These are phyloP conservation scores for Salix dunnii DNA, from an alignment of 345 rosid genomes.

Conservation along the genomic window DNA sequence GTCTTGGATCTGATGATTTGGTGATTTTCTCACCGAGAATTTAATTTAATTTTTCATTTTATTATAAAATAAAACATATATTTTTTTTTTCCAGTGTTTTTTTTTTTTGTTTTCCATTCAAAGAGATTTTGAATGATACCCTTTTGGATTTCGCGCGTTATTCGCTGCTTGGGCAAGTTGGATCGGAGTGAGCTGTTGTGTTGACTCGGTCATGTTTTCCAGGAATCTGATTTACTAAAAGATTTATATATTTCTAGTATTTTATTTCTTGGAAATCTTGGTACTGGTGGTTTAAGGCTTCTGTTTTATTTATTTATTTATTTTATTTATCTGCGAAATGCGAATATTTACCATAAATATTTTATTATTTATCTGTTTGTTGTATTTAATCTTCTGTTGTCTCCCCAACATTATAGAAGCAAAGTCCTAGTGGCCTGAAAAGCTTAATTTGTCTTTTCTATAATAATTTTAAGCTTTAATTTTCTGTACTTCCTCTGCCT, in stretches of 20 bases:
- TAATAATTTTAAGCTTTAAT: constrained; percentile 17
- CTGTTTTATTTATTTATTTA: not conserved
- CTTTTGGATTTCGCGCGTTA: constrained; percentile 55
- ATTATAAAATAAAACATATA: no score
- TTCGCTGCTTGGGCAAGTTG: constrained; percentile 26
- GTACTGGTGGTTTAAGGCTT: not conserved
- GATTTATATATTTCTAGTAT: constrained; percentile 4
- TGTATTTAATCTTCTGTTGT: constrained; percentile 21
- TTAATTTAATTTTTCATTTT: no score
- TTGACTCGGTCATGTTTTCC: constrained; percentile 52
- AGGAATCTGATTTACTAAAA: constrained; percentile 1
- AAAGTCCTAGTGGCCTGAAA: constrained; percentile 48
- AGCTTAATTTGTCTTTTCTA: constrained; percentile 69
- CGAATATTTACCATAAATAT: constrained; percentile 17
- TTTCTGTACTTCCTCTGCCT: constrained; percentile 32
- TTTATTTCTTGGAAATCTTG: no score
- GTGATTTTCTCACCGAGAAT: constrained; percentile 26
- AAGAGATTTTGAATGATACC: not conserved
- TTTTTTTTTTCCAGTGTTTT: not conserved
- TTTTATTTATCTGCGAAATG: constrained; percentile 26
- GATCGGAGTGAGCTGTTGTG: constrained; percentile 23
- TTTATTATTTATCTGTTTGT: constrained; percentile 28
- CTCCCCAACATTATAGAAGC: constrained; percentile 35
- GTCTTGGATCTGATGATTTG: constrained; percentile 57
- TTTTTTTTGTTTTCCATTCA: no score